Evolutionary conservation across 1,139 yeast species (phyloP), one percentile per base, ranked within the genome.

Genomic region (Arxiozyma telluris): DNA sequence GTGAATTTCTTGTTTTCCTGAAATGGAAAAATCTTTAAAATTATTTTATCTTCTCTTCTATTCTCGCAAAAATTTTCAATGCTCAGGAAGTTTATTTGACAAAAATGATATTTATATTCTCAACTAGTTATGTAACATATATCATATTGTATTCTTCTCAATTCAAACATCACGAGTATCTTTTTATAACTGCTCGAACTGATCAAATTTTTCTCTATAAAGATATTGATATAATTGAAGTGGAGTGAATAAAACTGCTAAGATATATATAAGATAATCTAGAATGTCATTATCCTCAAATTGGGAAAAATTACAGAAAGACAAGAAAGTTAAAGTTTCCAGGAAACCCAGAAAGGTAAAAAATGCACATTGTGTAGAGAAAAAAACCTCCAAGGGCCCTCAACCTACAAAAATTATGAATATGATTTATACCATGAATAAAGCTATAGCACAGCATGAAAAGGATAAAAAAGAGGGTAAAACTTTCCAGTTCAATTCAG

Each of bases 281-380:
- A 15, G 2, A 17, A 68, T 68, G 71, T 67, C 58, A n/a, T 58
- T 66, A 39, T 68, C 71, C 12, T 64, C 69, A 1, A 68, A 68
- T 51, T 67, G 71, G 71, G 48, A 54, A 18, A 58, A 61, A 27
- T 53, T 67, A 5, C 64, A 61, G 47, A 50, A 51, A 27, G 49
- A 30, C 30, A 57, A 53, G 46, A 54, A 51, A 15, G 41, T 34
- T 6, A 42, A 25, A 18, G 50, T 44, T 30, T 27, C 42, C 11
- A 44, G 43, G 43, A 38, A 46, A n/a, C 12, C 38, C 7, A 49
- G 38, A 21, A 44, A 44, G 25, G 18, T 48, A 4, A 38, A 20
- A 7, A 39, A 39, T 18, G 15, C 47, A 8, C 4, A 27, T 18
- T 8, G 20, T 21, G 21, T 18, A 5, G 30, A 46, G 6, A 21